Percentiles rank a stretch among this genome's conserved stretches.
phyloP scores from a whole-genome alignment of 805 yeast species.

The Kazachstania taianensis region DNA sequence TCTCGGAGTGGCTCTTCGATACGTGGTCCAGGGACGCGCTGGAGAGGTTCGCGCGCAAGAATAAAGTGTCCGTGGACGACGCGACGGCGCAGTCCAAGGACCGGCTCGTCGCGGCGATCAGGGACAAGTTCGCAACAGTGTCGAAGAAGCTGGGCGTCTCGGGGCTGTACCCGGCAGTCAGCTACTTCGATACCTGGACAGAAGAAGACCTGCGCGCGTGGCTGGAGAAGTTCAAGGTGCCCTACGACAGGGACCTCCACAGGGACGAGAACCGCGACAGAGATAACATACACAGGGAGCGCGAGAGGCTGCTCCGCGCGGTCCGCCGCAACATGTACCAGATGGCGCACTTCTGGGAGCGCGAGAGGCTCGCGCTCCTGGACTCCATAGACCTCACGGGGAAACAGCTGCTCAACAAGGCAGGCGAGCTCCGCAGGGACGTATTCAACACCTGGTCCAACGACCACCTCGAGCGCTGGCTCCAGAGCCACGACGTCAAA shows the following conservation, averaged over 20 bases:
- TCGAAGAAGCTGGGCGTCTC: constrained; percentile 30
- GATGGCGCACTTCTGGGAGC: constrained; percentile 32
- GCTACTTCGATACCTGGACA: constrained; percentile 36
- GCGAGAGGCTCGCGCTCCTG: constrained; percentile 32
- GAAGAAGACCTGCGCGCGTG: constrained; percentile 37
- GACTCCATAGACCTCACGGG: constrained; percentile 32
- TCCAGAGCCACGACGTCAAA: constrained; percentile 36
- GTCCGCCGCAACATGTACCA: constrained; percentile 34
- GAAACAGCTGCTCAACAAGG: constrained; percentile 30
- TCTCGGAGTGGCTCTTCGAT: constrained; percentile 39
- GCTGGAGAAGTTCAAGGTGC: constrained; percentile 38
- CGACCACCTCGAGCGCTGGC: constrained; percentile 46
- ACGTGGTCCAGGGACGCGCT: constrained; percentile 46
- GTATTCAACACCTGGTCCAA: constrained; percentile 44
- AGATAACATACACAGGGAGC: too few species aligned
- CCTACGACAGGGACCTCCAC: constrained; percentile 20
- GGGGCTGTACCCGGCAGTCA: constrained; percentile 41
- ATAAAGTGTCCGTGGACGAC: constrained; percentile 33
- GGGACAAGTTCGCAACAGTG: constrained; percentile 34
- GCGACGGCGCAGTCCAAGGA: constrained; percentile 33
- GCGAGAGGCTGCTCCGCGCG: constrained; percentile 35
- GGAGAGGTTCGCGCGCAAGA: constrained; percentile 38
- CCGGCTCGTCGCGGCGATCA: constrained; percentile 37
- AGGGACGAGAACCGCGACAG: too few species aligned
- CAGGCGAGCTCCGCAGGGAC: constrained; percentile 33